Evolutionary conservation across 139 green algal genomes (phyloP).

Genomic region (Volvox africanus): DNA sequence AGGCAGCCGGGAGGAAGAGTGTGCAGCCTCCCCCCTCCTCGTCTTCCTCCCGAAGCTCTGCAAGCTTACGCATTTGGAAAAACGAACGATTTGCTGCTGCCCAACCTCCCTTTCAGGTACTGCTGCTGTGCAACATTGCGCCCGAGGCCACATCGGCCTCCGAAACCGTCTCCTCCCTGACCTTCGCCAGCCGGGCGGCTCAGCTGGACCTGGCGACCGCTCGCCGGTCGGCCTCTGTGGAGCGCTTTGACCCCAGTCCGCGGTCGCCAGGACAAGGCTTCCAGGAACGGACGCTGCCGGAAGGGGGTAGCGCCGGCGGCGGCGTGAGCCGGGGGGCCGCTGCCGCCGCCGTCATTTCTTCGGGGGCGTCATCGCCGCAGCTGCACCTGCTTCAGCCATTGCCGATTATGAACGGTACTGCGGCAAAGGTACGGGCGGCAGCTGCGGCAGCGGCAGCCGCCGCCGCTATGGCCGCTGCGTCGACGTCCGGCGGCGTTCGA

Average conservation of each 20-base stretch:
- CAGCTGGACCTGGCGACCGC: conserved; percentile 37
- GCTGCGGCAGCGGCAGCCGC: conserved; percentile 2
- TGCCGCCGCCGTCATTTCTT: background rate
- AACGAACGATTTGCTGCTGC: too few species aligned
- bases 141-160: conserved; percentile 62
- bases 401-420: conserved; percentile 46
- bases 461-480: background rate
- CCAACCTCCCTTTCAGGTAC: conserved; percentile 51
- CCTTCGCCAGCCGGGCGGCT: conserved; percentile 75
- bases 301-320: background rate
- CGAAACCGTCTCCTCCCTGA: conserved; percentile 80
- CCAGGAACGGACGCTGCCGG: background rate
- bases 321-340: background rate
- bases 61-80: too few species aligned
- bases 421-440: conserved; percentile 36
- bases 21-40: too few species aligned
- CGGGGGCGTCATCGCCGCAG: background rate
- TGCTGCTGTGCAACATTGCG: conserved; percentile 77
- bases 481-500: background rate
- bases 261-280: background rate
- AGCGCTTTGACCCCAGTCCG: background rate
- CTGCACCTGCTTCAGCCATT: conserved; percentile 2
- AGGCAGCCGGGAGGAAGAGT: too few species aligned
- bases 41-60: too few species aligned
- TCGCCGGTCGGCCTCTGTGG: background rate